Evolutionary conservation across 768 basidiomycete species (phyloP).

Genomic region (Lentinula lateritia): DNA sequence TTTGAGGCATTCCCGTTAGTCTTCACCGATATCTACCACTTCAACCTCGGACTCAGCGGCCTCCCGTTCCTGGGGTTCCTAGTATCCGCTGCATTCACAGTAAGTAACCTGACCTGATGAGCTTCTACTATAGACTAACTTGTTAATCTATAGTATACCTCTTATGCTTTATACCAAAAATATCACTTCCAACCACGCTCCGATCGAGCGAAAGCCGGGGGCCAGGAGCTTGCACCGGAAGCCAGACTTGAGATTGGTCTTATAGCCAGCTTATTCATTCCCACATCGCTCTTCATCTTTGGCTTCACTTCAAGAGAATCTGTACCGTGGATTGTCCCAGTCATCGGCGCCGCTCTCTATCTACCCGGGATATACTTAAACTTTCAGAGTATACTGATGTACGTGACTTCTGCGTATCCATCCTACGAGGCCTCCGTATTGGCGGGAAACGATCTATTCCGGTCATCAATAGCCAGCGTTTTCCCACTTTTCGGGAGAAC

Average conservation of each 20-base stretch:
- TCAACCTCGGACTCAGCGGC: constrained; percentile 22
- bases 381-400: constrained; percentile 23
- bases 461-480: constrained; percentile 19
- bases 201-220: not conserved
- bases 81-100: constrained; percentile 8
- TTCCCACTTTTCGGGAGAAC: constrained; percentile 12
- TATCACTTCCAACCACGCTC: constrained; percentile 3
- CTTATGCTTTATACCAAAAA: constrained; percentile 2
- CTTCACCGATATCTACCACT: constrained; percentile 25
- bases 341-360: constrained; percentile 27
- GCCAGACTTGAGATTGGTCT: constrained; percentile 7
- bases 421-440: constrained; percentile 25
- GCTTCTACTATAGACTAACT: not conserved
- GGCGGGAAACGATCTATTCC: constrained; percentile 28
- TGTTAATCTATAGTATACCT: not conserved
- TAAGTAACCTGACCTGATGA: not conserved
- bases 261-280: constrained; percentile 6
- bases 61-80: constrained; percentile 25
- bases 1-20: constrained; percentile 29
- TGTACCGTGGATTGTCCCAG: constrained; percentile 29
- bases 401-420: constrained; percentile 25
- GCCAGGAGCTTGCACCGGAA: not conserved
- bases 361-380: constrained; percentile 23
- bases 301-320: constrained; percentile 23
- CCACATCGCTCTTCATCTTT: constrained; percentile 13